These are phyloP conservation scores for Excoecaria agallocha DNA, from an alignment of 345 rosid species.

Conservation along the genomic window DNA sequence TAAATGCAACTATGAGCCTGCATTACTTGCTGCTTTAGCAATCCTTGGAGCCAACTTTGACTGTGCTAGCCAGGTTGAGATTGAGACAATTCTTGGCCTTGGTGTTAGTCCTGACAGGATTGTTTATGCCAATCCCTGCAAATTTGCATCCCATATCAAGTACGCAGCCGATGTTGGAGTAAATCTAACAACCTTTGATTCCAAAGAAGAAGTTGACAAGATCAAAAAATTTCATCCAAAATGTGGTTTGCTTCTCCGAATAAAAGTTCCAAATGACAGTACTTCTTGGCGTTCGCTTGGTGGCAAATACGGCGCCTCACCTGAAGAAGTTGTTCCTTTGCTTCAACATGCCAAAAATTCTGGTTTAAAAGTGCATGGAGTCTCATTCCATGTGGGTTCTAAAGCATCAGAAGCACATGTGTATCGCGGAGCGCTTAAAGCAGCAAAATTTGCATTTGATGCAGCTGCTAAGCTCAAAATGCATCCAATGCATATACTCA, in stretches of 20 bases:
- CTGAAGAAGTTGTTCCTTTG: slow-evolving; percentile 23
- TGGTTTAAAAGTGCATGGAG: slow-evolving; percentile 20
- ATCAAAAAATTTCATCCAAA: slow-evolving; percentile 30
- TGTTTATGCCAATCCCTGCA: slow-evolving; percentile 36
- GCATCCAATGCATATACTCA: slow-evolving; percentile 23
- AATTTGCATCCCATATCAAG: slow-evolving; percentile 31
- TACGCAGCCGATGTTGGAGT: slow-evolving; percentile 35
- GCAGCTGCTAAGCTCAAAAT: slow-evolving; percentile 23
- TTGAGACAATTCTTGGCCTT: slow-evolving; percentile 22
- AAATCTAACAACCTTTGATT: slow-evolving; percentile 35
- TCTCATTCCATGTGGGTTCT: slow-evolving; percentile 34
- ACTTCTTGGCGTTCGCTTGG: slow-evolving; percentile 20
- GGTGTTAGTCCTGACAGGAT: slow-evolving; percentile 25
- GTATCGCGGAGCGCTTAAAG: slow-evolving; percentile 25
- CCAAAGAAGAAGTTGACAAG: slow-evolving; percentile 31
- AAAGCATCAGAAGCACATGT: slow-evolving; percentile 14
- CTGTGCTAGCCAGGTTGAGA: slow-evolving; percentile 32
- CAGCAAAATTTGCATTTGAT: slow-evolving; percentile 27
- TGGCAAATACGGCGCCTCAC: slow-evolving; percentile 23
- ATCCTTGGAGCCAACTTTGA: slow-evolving; percentile 31
- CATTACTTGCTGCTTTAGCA: slow-evolving; percentile 25
- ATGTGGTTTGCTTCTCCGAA: slow-evolving; percentile 25
- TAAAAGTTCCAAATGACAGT: slow-evolving; percentile 21
- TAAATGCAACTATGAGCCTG: slow-evolving; percentile 31
- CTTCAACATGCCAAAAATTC: slow-evolving; percentile 26